Evolutionary conservation across 139 green algal genomes (phyloP), one percentile per base, ranked within the genome.

Genomic region (Astrephomene gubernaculifera): DNA sequence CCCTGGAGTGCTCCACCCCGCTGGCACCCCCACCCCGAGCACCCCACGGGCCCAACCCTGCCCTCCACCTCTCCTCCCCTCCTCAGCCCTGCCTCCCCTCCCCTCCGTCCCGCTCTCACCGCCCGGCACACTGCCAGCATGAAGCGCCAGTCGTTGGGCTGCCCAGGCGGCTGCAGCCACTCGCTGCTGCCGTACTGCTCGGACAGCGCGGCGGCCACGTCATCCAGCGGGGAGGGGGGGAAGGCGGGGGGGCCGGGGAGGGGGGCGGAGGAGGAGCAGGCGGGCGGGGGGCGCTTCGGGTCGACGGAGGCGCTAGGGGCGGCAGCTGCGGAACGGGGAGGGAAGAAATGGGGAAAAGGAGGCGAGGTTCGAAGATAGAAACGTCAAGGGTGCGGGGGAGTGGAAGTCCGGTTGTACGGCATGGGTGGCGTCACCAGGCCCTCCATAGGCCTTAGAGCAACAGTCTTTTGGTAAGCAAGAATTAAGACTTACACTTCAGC

Each of bases 71-170:
- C 49, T 25, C 49, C 31, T 31, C 33, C 14, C 31, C 64, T 12
- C 19, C 33, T 12, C 35, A n/a, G n/a, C 35, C 27, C 35, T 12
- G 38, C 14, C 9, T 7, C 2, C 38, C 38, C 12, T 3, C 1
- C 14, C 7, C 2, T 3, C 36, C 17, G 36, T n/a, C 29, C 22
- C 21, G 35, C 5, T 9, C 74, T 72, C 76, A 83, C 76, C 60
- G 76, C 60, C 4, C 76, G 27, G 27, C 25, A 54, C 31, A 83
- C 76, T n/a, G 60, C 38, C 41, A 72, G 6, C 76, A 72, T 72
- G 76, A 83, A 83, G 17, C 76, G 60, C 76, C 76, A 83, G 76
- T 83, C 76, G 60, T 83, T 83, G 29, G 76, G 60, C 43, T 83
- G 76, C 7, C 76, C 76, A 5, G 76, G 76, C 4, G 76, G 76